Conservation (phyloP, 78 protist species). For the Chrysochromulina parva region DNA sequence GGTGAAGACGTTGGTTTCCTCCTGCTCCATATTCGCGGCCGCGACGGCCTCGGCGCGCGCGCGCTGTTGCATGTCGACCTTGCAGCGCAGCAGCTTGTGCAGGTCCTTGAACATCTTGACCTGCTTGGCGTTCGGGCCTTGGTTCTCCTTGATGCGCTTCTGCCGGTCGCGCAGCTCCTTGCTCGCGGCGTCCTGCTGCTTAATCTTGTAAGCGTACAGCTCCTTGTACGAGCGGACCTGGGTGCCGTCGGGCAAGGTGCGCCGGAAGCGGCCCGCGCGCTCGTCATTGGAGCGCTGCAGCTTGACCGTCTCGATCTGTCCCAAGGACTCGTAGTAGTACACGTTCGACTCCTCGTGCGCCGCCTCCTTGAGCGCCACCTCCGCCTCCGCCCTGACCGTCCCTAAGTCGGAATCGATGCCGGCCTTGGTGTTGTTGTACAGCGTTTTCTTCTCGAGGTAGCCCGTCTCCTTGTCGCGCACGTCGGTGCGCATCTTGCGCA, state of each 20-base stretch:
- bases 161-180: neutral
- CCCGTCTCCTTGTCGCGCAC: slow-evolving; percentile 24
- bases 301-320: neutral
- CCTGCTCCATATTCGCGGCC: neutral
- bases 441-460: slow-evolving; percentile 38
- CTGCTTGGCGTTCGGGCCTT: neutral
- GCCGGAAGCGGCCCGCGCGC: neutral
- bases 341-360: neutral
- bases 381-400: slow-evolving; percentile 4
- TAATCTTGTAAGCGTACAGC: neutral
- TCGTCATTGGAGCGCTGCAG: neutral
- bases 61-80: neutral
- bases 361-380: neutral
- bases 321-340: neutral
- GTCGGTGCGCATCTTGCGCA: slow-evolving; percentile 11
- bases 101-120: neutral
- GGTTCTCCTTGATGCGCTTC: neutral
- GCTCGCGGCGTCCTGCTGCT: neutral
- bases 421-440: neutral
- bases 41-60: slow-evolving; percentile 5
- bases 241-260: neutral
- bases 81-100: slow-evolving; percentile 5
- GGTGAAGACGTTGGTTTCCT: neutral
- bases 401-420: neutral
- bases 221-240: neutral